These are phyloP conservation scores for Calonectria hawksworthii DNA, from an alignment of 2,329 filamentous ascomycete species.

Conservation along the genomic window DNA sequence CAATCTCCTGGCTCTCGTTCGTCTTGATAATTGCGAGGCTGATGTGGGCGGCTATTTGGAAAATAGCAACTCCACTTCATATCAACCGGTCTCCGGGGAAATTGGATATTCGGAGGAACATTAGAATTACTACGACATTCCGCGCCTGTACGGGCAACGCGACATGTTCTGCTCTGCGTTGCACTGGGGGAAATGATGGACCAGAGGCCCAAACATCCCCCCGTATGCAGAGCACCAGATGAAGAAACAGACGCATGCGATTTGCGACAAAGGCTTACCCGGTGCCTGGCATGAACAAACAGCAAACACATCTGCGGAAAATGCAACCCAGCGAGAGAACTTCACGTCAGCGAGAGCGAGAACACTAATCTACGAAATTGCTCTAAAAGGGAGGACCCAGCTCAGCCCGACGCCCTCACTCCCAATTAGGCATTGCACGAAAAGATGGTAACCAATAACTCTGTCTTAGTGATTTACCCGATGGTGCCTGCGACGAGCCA, in stretches of 20 bases:
- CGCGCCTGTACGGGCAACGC: not conserved
- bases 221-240: not conserved
- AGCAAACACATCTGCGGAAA: not conserved
- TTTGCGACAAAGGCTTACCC: not conserved
- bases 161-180: not conserved
- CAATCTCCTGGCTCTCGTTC: too few relatives aligned
- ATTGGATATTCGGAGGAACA: not conserved
- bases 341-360: not conserved
- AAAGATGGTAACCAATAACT: not conserved
- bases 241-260: not conserved
- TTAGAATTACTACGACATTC: not conserved
- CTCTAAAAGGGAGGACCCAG: not conserved
- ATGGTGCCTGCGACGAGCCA: not conserved
- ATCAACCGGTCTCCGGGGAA: not conserved
- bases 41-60: not conserved
- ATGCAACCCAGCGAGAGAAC: not conserved
- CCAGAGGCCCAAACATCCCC: not conserved
- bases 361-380: conserved; percentile 11
- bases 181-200: not conserved
- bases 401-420: conserved; percentile 1
- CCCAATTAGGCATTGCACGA: not conserved
- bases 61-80: not conserved
- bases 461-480: not conserved
- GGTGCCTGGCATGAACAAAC: not conserved
- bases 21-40: not conserved